phyloP scores from a whole-genome alignment of 2,329 filamentous ascomycete genomes.

The Cladophialophora chaetospira region DNA sequence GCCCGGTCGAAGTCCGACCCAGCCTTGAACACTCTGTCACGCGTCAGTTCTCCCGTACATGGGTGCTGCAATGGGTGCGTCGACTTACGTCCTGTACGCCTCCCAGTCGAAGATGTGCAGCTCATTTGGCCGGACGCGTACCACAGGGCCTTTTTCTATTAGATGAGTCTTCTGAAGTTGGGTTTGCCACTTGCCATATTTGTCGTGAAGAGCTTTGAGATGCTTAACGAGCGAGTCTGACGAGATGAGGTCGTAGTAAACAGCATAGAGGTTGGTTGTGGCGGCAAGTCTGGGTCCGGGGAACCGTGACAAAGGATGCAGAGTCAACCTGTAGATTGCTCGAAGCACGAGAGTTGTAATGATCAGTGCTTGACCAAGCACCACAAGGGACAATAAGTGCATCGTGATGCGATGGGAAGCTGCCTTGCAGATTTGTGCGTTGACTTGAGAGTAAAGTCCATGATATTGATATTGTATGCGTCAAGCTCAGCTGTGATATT shows the following conservation, averaged over 20 bases:
- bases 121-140: constrained; percentile 23
- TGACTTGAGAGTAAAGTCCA: background rate
- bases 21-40: constrained; percentile 8
- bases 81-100: constrained; percentile 2
- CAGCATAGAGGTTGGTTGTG: constrained; percentile 35
- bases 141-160: constrained; percentile 29
- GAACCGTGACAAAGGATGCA: constrained; percentile 39
- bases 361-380: background rate
- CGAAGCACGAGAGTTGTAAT: background rate
- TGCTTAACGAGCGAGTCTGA: constrained; percentile 38
- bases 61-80: background rate
- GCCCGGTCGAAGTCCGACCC: constrained; percentile 21
- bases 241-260: constrained; percentile 36
- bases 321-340: constrained; percentile 35
- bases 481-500: too few relatives aligned
- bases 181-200: constrained; percentile 37
- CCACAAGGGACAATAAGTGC: background rate
- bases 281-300: constrained; percentile 41
- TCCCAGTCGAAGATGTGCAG: constrained; percentile 23
- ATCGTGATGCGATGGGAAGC: background rate
- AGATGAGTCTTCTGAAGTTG: too few relatives aligned
- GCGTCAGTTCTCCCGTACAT: background rate
- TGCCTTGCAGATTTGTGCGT: background rate
- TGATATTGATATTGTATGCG: background rate
- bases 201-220: constrained; percentile 38